A percentile compares a stretch with the other conserved stretches of the same genome.
Evolutionary conservation across 2,329 filamentous ascomycete genomes (phyloP).

Genomic region (Colletotrichum navitas): DNA sequence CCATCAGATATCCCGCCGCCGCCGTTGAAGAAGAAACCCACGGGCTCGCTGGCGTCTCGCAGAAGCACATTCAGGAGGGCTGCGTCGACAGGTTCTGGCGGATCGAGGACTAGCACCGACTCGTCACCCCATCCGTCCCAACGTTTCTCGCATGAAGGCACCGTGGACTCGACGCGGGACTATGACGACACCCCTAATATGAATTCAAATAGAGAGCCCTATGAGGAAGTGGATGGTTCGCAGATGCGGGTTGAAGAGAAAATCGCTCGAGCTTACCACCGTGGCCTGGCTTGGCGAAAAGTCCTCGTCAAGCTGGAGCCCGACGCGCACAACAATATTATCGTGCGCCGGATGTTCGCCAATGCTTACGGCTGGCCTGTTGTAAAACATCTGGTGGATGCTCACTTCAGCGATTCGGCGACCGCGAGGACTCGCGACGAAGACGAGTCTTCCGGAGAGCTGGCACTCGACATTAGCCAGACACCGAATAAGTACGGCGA

Average conservation of each 20-base stretch:
- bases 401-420: conserved; percentile 87
- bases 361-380: conserved; percentile 99
- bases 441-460: conserved; percentile 74
- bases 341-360: conserved; percentile 94
- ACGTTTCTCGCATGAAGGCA: conserved; percentile 57
- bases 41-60: conserved; percentile 52
- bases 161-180: conserved; percentile 59
- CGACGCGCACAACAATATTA: conserved; percentile 98
- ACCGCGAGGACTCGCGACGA: conserved; percentile 76
- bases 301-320: conserved; percentile 95
- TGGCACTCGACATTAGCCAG: conserved; percentile 71
- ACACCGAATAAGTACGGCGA: conserved; percentile 72
- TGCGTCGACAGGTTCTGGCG: conserved; percentile 35
- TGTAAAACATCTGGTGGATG: conserved; percentile 92
- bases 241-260: conserved; percentile 96
- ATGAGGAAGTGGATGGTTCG: conserved; percentile 65
- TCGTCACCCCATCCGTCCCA: conserved; percentile 45
- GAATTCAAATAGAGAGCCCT: conserved; percentile 57
- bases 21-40: conserved; percentile 69
- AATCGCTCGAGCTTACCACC: conserved; percentile 95
- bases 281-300: conserved; percentile 93
- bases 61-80: conserved; percentile 48
- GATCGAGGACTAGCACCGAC: conserved; percentile 43
- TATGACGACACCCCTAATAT: conserved; percentile 66
- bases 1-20: conserved; percentile 92